These are phyloP conservation scores for Lithohypha guttulata DNA, from an alignment of 2,329 filamentous ascomycete genomes.

Conservation along the genomic window DNA sequence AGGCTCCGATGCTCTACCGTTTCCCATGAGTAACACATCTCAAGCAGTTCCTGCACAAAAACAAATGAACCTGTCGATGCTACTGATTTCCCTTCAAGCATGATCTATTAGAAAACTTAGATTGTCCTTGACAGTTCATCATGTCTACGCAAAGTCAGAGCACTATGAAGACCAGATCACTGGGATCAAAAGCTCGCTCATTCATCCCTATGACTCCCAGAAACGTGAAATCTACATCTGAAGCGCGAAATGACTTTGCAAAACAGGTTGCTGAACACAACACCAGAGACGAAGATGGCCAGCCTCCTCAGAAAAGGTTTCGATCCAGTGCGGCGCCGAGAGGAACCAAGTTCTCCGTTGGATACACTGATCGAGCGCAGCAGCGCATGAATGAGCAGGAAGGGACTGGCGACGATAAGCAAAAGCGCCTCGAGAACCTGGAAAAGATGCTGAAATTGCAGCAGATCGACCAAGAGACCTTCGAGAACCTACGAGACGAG, in stretches of 20 bases:
- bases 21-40: no score
- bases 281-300: slow-evolving; percentile 37
- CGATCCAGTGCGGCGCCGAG: slow-evolving; percentile 66
- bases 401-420: slow-evolving; percentile 47
- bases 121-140: no score
- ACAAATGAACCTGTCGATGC: no score
- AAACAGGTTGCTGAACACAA: slow-evolving; percentile 71
- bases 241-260: slow-evolving; percentile 62
- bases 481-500: slow-evolving; percentile 61
- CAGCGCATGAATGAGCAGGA: slow-evolving; percentile 41
- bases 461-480: slow-evolving; percentile 70
- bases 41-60: no score
- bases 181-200: slow-evolving; percentile 67
- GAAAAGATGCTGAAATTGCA: slow-evolving; percentile 74
- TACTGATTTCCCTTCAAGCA: no score
- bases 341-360: slow-evolving; percentile 65
- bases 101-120: no score
- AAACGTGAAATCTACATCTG: slow-evolving; percentile 46
- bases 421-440: slow-evolving; percentile 60
- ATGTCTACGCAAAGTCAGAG: slow-evolving; percentile 16
- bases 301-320: slow-evolving; percentile 60
- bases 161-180: slow-evolving; percentile 37
- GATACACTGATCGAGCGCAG: slow-evolving; percentile 75
- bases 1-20: no score
- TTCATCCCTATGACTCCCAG: slow-evolving; percentile 94